Evolutionary conservation across 1,284 basidiomycete species (phyloP).

Genomic region (Rhodotorula sp.): DNA sequence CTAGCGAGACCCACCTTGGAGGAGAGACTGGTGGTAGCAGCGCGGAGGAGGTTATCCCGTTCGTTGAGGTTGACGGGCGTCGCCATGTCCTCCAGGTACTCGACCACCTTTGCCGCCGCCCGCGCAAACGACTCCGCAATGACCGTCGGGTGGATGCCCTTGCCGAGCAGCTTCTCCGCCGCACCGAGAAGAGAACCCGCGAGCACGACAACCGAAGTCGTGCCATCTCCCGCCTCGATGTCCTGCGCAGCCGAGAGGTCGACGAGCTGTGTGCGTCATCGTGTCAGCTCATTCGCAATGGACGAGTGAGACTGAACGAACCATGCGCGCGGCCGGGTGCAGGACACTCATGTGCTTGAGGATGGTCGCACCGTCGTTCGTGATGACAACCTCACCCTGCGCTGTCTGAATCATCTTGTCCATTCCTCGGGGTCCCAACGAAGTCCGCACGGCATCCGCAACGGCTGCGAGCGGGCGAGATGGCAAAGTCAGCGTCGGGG

Average conservation of each 20-base stretch:
- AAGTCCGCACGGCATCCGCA: slow-evolving; percentile 95
- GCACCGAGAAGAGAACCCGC: slow-evolving; percentile 90
- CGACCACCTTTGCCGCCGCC: slow-evolving; percentile 88
- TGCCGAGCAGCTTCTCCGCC: slow-evolving; percentile 94
- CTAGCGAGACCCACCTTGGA: slow-evolving; percentile 69
- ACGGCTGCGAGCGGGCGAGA: slow-evolving; percentile 64
- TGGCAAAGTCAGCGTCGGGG: not conserved
- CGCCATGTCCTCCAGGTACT: slow-evolving; percentile 89
- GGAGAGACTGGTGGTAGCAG: slow-evolving; percentile 92
- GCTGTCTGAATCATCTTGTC: slow-evolving; percentile 94
- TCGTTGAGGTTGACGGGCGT: slow-evolving; percentile 90
- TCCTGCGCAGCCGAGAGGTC: slow-evolving; percentile 98
- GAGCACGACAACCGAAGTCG: slow-evolving; percentile 96
- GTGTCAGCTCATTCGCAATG: slow-evolving; percentile 23
- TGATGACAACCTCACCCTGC: slow-evolving; percentile 95
- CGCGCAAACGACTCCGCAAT: slow-evolving; percentile 94
- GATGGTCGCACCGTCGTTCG: slow-evolving; percentile 98
- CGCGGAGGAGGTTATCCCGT: slow-evolving; percentile 79
- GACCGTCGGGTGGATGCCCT: slow-evolving; percentile 95
- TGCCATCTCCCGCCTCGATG: slow-evolving; percentile 97
- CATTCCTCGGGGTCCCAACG: slow-evolving; percentile 96
- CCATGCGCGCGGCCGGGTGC: slow-evolving; percentile 98
- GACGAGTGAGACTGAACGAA: slow-evolving; percentile 44
- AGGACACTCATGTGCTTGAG: slow-evolving; percentile 95
- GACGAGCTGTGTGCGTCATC: slow-evolving; percentile 64